Conservation (phyloP, 805 yeast genomes). For the Yueomyces sp. region DNA sequence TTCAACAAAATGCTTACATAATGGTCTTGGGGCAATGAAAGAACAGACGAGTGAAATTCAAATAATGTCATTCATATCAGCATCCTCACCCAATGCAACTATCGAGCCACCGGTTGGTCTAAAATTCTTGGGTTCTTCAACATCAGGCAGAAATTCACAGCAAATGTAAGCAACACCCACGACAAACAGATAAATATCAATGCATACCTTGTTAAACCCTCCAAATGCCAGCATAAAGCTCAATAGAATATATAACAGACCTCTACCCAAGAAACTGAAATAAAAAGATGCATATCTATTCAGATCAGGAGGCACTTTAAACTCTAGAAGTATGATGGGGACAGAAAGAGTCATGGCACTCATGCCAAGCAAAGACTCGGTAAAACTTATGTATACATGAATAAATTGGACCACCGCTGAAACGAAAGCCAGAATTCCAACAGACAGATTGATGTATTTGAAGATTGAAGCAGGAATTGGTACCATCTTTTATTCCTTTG, state of each 20-base stretch:
- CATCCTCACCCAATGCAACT: conserved; percentile 23
- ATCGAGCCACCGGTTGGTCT: conserved; percentile 31
- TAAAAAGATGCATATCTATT: conserved; percentile 53
- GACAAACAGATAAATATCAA: conserved; percentile 44
- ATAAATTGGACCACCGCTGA: conserved; percentile 13
- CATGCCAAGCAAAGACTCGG: conserved; percentile 42
- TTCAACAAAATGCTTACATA: too few relatives aligned
- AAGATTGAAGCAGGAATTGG: conserved; percentile 12
- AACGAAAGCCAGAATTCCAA: conserved; percentile 39
- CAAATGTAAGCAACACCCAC: conserved; percentile 47
- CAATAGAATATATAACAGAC: conserved; percentile 23
- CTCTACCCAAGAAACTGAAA: conserved; percentile 50
- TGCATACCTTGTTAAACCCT: conserved; percentile 40
- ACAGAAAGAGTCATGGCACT: conserved; percentile 43
- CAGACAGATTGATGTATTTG: conserved; percentile 35
- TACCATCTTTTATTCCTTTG: conserved; percentile 2
- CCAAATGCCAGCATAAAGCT: conserved; percentile 46
- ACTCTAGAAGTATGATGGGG: conserved; percentile 33
- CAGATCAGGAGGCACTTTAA: conserved; percentile 41
- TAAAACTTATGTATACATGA: conserved; percentile 12
- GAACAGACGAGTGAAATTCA: too few relatives aligned
- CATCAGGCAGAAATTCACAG: conserved; percentile 59
- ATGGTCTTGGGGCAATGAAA: too few relatives aligned
- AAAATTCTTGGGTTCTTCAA: conserved; percentile 77
- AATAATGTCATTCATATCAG: conserved; percentile 15